A percentile compares a stretch with the other conserved stretches of the same genome.
These are phyloP conservation scores for Phaeomoniella chlamydospora DNA, from an alignment of 2,329 filamentous ascomycete species.

Conservation along the genomic window DNA sequence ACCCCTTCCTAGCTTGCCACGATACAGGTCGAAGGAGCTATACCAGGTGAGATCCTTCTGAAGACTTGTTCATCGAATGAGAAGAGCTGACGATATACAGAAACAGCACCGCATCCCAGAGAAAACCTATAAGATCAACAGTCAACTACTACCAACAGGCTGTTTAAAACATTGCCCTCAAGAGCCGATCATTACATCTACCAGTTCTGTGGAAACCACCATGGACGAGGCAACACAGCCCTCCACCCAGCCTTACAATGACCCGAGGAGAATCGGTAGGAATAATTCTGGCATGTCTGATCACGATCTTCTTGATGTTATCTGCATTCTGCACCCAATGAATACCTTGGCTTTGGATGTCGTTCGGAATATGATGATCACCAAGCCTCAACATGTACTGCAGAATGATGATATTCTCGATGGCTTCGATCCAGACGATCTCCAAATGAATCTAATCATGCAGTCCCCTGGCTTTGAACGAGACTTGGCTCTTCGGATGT, in stretches of 20 bases:
- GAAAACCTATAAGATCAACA: too few species aligned
- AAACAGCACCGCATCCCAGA: too few species aligned
- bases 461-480: slow-evolving; percentile 14
- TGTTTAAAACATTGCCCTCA: too few species aligned
- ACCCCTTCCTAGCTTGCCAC: too few species aligned
- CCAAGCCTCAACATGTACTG: slow-evolving; percentile 46
- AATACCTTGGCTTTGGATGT: slow-evolving; percentile 59
- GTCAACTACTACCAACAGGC: too few species aligned
- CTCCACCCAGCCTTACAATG: slow-evolving; percentile 66
- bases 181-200: too few species aligned
- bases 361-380: slow-evolving; percentile 40
- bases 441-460: slow-evolving; percentile 11
- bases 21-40: too few species aligned
- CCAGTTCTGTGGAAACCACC: too few species aligned
- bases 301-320: slow-evolving; percentile 72
- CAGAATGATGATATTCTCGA: slow-evolving; percentile 29
- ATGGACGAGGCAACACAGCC: slow-evolving; percentile 26
- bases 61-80: too few species aligned
- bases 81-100: too few species aligned
- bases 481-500: slow-evolving; percentile 70
- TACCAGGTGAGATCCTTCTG: too few species aligned
- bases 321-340: slow-evolving; percentile 74
- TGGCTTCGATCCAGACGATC: slow-evolving; percentile 25
- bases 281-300: slow-evolving; percentile 73
- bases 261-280: slow-evolving; percentile 64